A percentile compares a stretch with the other conserved stretches of the same genome.
Conservation (phyloP, 2,329 filamentous ascomycete genomes). For the Pseudogymnoascus sp. region DNA sequence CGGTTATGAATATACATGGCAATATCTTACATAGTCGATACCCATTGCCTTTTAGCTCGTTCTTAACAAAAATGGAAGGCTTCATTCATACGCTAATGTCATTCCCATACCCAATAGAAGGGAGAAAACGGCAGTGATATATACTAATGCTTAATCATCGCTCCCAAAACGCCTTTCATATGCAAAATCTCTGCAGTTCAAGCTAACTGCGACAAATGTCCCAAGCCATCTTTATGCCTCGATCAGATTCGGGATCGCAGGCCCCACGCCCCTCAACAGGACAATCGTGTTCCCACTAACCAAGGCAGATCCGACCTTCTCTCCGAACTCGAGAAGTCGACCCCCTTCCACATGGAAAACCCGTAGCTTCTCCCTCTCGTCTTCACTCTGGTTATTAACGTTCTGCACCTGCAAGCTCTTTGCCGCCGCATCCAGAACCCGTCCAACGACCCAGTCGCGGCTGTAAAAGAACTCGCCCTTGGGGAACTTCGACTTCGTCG, state of each 20-base stretch:
- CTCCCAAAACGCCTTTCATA: not conserved
- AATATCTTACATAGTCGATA: slow-evolving; percentile 1
- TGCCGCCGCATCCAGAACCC: slow-evolving; percentile 71
- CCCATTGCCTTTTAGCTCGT: not conserved
- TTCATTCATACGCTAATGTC: not conserved
- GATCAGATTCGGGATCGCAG: slow-evolving; percentile 65
- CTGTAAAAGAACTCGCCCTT: slow-evolving; percentile 75
- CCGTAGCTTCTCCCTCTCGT: slow-evolving; percentile 71
- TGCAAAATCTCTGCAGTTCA: not conserved
- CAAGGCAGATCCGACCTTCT: slow-evolving; percentile 69
- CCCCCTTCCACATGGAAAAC: slow-evolving; percentile 93
- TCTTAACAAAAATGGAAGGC: not conserved
- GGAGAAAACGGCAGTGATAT: not conserved
- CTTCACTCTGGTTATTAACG: slow-evolving; percentile 68
- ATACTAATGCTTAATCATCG: not conserved
- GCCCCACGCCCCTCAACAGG: slow-evolving; percentile 73
- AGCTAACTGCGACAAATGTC: not conserved
- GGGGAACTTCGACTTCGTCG: slow-evolving; percentile 73
- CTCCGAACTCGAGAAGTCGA: slow-evolving; percentile 74
- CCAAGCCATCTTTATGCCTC: slow-evolving; percentile 34
- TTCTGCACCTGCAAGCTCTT: slow-evolving; percentile 72
- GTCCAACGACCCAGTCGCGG: slow-evolving; percentile 81
- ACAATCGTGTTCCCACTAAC: slow-evolving; percentile 86
- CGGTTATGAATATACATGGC: not conserved
- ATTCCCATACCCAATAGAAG: not conserved